phyloP scores from a whole-genome alignment of 1,284 basidiomycete genomes.

The Ceratobasidium sp. region DNA sequence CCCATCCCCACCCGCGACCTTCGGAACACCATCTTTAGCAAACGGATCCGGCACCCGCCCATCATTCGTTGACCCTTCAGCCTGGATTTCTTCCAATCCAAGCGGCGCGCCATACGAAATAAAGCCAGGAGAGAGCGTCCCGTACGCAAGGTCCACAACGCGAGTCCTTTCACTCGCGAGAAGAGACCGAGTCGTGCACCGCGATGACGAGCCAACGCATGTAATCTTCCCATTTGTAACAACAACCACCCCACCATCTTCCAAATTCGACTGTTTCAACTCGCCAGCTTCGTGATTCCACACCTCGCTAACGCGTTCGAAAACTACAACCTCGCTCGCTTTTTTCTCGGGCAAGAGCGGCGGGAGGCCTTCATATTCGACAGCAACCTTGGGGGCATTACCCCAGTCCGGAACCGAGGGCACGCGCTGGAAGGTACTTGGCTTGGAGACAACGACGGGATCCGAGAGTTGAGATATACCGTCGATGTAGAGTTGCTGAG shows the following conservation, averaged over 20 bases:
- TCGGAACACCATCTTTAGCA: slow-evolving; percentile 52
- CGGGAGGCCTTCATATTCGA: slow-evolving; percentile 75
- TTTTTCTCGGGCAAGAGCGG: slow-evolving; percentile 63
- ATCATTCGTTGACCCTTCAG: slow-evolving; percentile 76
- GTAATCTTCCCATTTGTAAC: slow-evolving; percentile 58
- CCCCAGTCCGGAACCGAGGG: slow-evolving; percentile 75
- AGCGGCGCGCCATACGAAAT: slow-evolving; percentile 59
- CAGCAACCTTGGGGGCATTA: slow-evolving; percentile 66
- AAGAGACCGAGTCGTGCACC: slow-evolving; percentile 18
- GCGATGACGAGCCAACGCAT: slow-evolving; percentile 54
- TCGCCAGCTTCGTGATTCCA: slow-evolving; percentile 28
- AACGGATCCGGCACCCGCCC: slow-evolving; percentile 71
- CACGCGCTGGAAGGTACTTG: slow-evolving; percentile 59
- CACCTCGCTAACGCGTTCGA: slow-evolving; percentile 55
- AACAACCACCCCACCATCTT: slow-evolving; percentile 53
- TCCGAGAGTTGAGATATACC: slow-evolving; percentile 61
- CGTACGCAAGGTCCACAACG: slow-evolving; percentile 59
- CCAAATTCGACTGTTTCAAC: neutral
- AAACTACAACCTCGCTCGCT: slow-evolving; percentile 54
- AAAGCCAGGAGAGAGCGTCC: slow-evolving; percentile 59
- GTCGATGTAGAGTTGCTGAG: slow-evolving; percentile 71
- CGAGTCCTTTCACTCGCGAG: slow-evolving; percentile 50
- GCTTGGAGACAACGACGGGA: slow-evolving; percentile 58
- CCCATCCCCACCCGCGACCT: slow-evolving; percentile 63
- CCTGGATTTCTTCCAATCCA: slow-evolving; percentile 60